Evolutionary conservation across 2,329 filamentous ascomycete species (phyloP), one percentile per base, ranked within the genome.

Genomic region (Aspergillus tamarii): DNA sequence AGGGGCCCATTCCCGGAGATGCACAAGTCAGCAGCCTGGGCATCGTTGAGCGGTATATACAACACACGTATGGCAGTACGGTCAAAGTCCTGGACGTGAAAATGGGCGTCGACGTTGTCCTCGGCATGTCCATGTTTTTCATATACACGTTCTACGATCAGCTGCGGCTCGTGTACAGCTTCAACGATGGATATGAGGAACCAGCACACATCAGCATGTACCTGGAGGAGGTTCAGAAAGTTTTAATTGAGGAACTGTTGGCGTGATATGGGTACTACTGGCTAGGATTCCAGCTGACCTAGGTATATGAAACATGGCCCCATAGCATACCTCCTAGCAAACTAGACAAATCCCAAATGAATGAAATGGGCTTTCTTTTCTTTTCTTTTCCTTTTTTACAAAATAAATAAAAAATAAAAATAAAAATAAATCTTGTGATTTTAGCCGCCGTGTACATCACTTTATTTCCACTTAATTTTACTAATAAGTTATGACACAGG

Each of bases 21-120:
- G 57, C 62, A 14, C 12, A 59, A n/a, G 34, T 61, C 10, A 64
- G 62, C 43, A 64, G 64, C 58, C 28, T 66, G 28, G 64, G 64
- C 1, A 36, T 64, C 23, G 28, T 64, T 21, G 64, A 66, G 45
- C 34, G 34, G 8, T 50, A 66, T 34, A 19, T 66, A 2, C 59
- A 64, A 26, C 57, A 32, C 4, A 14, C 28, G 10, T 64, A 66
- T 56, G 56, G 41, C 19, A 45, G 26, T 10, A 30, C 14, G 2
- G 59, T 63, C 14, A 52, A 19, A 7, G 60, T 63, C 7, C 16
- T 57, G 21, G 62, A 61, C 34, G 57, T 60, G n/a, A 63, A 62
- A 11, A 10, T 66, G 2, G 59, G 57, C 3, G 19, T 39, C 10
- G 64, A 64, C 10, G 19, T 60, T 16, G 41, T 64, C 5, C 36